Percentiles rank a stretch among this genome's conserved stretches.
Conservation (phyloP, 78 protist species). For the Dictyostelium citrinum region DNA sequence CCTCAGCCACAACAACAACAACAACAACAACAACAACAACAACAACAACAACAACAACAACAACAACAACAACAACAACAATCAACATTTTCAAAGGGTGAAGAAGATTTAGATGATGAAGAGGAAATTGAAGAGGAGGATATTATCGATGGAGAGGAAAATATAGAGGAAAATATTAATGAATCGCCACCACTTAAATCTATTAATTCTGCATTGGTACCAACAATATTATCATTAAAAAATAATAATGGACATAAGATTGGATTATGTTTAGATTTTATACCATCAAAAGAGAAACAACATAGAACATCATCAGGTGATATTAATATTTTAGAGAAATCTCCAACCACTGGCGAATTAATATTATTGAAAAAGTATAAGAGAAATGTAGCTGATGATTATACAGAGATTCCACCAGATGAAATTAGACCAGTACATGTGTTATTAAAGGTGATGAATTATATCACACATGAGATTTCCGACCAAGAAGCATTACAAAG, state of each 20-base stretch:
- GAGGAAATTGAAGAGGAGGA: not conserved
- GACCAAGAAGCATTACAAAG: slow-evolving; percentile 26
- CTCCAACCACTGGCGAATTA: not conserved
- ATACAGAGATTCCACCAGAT: slow-evolving; percentile 64
- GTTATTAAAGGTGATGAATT: slow-evolving; percentile 32
- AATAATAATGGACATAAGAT: slow-evolving; percentile 15
- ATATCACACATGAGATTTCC: not conserved
- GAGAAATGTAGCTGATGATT: slow-evolving; percentile 47
- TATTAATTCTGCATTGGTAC: too few relatives aligned
- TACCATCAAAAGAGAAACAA: slow-evolving; percentile 33
- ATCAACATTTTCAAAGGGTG: not conserved
- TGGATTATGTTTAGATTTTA: slow-evolving; percentile 59
- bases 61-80: not conserved
- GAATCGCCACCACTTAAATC: not conserved
- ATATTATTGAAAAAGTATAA: slow-evolving; percentile 24
- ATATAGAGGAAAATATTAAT: not conserved
- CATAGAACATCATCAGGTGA: slow-evolving; percentile 34
- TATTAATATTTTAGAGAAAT: slow-evolving; percentile 25
- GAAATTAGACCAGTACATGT: slow-evolving; percentile 66
- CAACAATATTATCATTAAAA: not conserved
- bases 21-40: not conserved
- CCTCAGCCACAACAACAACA: not conserved
- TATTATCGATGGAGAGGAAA: not conserved
- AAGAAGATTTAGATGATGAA: not conserved
- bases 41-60: not conserved